Percentiles rank a stretch among this genome's conserved stretches.
phyloP scores from a whole-genome alignment of 2,329 filamentous ascomycete species.

The Fusarium mangiferae region DNA sequence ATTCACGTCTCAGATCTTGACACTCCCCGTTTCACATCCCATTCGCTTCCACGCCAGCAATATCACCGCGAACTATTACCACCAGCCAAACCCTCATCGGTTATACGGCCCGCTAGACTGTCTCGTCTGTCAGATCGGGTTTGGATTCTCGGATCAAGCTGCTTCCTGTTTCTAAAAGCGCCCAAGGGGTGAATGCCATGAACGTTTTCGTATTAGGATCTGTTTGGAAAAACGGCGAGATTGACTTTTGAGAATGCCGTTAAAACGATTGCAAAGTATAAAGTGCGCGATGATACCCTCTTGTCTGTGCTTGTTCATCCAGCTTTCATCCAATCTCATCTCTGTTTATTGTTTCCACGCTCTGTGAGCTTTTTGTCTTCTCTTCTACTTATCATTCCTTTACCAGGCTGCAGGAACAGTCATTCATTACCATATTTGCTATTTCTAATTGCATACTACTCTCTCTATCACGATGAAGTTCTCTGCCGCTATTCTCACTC shows the following conservation, averaged over 20 bases:
- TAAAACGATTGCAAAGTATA: background rate
- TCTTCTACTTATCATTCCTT: background rate
- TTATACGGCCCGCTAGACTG: background rate
- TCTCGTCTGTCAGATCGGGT: background rate
- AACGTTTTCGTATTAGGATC: background rate
- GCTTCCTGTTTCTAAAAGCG: constrained; percentile 7
- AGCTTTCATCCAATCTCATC: background rate
- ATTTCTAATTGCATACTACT: background rate
- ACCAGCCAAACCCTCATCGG: background rate
- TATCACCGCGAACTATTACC: background rate
- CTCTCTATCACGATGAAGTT: constrained; percentile 7
- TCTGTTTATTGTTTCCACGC: background rate
- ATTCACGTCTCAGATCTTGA: background rate
- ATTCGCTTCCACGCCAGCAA: background rate
- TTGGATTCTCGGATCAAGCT: background rate
- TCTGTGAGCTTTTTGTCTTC: background rate
- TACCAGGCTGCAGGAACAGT: constrained; percentile 1
- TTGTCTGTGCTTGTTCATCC: background rate
- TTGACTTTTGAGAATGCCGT: background rate
- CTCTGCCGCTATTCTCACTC: background rate
- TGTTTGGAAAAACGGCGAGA: background rate
- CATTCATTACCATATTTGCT: background rate
- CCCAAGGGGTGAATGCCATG: background rate
- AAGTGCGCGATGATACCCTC: background rate
- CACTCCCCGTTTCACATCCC: background rate